Evolutionary conservation across 345 rosid genomes (phyloP).

Genomic region (Luvunga scandens): DNA sequence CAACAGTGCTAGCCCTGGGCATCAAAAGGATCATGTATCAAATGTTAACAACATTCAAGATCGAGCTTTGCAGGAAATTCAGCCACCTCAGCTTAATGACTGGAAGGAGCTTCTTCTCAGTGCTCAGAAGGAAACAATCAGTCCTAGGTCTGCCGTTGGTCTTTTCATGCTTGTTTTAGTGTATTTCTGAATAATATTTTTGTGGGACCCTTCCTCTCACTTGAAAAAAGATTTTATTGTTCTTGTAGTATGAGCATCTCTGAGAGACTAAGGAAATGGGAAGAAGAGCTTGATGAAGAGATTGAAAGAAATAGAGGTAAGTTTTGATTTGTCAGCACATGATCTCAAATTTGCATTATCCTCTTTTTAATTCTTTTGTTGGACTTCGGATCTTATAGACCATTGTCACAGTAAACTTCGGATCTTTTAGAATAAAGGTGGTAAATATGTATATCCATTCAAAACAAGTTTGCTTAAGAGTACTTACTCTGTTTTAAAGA

Average conservation of each 20-base stretch:
- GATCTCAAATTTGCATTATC: neutral
- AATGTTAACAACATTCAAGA: conserved; percentile 32
- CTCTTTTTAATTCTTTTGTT: neutral
- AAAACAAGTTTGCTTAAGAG: neutral
- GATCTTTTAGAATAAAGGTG: neutral
- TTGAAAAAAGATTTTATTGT: conserved; percentile 20
- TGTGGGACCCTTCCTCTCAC: neutral
- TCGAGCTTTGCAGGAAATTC: conserved; percentile 54
- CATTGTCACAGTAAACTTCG: neutral
- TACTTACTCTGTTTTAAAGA: neutral
- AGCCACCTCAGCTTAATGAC: conserved; percentile 44
- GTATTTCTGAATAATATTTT: neutral
- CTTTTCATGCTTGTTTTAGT: conserved; percentile 10
- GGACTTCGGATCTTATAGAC: neutral
- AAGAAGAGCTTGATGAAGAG: conserved; percentile 89
- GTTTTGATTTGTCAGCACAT: conserved; percentile 11
- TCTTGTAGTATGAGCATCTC: conserved; percentile 46
- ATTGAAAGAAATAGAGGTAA: conserved; percentile 69
- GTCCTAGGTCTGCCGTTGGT: conserved; percentile 48
- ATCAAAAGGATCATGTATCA: conserved; percentile 30
- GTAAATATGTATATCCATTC: neutral
- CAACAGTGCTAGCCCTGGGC: conserved; percentile 38
- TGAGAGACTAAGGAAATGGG: conserved; percentile 69
- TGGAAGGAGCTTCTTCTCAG: conserved; percentile 34
- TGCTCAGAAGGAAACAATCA: conserved; percentile 36